phyloP scores from a whole-genome alignment of 192 early-diverging fungal species.

The Backusella australiensis region DNA sequence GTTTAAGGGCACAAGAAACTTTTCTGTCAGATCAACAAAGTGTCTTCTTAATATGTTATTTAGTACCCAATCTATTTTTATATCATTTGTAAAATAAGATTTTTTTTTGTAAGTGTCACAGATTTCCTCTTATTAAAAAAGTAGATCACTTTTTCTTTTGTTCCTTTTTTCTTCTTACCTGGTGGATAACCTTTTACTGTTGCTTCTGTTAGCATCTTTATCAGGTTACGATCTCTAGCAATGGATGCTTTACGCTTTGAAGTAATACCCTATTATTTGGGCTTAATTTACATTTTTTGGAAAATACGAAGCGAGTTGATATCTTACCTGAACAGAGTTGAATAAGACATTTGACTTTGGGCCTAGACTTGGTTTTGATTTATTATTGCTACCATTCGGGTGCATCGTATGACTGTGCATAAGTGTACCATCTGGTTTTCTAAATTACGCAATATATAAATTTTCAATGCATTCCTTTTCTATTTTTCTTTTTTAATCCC shows the following conservation, averaged over 20 bases:
- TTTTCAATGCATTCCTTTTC: constrained; percentile 29
- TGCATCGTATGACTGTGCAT: constrained; percentile 15
- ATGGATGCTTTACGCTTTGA: constrained; percentile 81
- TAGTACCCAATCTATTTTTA: constrained; percentile 57
- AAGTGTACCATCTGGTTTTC: constrained; percentile 37
- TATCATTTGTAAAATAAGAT: constrained; percentile 12
- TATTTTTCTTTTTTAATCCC: constrained; percentile 2
- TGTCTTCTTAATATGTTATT: constrained; percentile 92
- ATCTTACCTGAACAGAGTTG: constrained; percentile 48
- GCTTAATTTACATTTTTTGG: too few relatives aligned
- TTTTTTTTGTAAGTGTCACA: background rate
- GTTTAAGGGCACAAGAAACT: constrained; percentile 94
- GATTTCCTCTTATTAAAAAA: background rate
- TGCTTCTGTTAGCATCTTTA: constrained; percentile 74
- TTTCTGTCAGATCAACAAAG: constrained; percentile 91
- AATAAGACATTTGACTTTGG: constrained; percentile 41
- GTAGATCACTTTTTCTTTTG: constrained; percentile 5
- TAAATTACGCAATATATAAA: background rate
- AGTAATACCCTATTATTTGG: constrained; percentile 39
- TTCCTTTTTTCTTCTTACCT: constrained; percentile 30
- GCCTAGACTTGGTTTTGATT: constrained; percentile 32
- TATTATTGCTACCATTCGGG: background rate
- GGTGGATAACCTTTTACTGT: constrained; percentile 68
- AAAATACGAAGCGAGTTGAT: background rate
- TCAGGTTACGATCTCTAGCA: constrained; percentile 76